These are phyloP conservation scores for Gyromitra esculenta DNA, from an alignment of 2,329 filamentous ascomycete species.

Conservation along the genomic window DNA sequence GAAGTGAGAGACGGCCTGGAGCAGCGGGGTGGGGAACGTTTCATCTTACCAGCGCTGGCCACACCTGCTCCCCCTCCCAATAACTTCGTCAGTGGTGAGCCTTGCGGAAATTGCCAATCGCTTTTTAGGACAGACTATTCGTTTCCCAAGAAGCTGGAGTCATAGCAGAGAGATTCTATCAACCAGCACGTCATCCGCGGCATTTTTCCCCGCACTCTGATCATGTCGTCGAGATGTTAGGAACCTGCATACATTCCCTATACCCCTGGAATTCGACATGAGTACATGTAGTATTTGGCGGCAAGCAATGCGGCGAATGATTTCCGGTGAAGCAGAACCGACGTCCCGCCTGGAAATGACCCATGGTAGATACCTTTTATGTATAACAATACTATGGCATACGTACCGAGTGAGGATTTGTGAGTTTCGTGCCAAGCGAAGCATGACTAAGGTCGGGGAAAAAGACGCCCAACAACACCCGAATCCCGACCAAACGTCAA, in stretches of 20 bases:
- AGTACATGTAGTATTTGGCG: neutral
- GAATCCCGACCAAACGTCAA: slow-evolving; percentile 32
- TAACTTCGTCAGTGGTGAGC: neutral
- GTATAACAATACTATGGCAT: neutral
- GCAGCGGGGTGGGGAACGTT: neutral
- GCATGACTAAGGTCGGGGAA: neutral
- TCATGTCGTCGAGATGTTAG: neutral
- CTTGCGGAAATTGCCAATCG: neutral
- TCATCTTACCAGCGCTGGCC: neutral
- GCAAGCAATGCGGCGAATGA: neutral
- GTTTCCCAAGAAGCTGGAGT: neutral
- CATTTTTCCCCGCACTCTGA: neutral
- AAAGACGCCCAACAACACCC: slow-evolving; percentile 30
- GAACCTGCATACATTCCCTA: neutral
- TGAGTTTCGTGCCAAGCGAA: slow-evolving; percentile 33
- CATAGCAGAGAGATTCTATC: neutral
- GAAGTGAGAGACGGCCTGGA: neutral
- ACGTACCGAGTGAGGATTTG: slow-evolving; percentile 17
- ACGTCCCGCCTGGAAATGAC: neutral
- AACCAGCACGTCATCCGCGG: neutral
- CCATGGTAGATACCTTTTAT: no score
- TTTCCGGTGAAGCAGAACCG: neutral
- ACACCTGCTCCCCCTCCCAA: neutral
- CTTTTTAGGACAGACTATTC: neutral
- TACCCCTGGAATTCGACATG: neutral